Evolutionary conservation across 768 basidiomycete genomes (phyloP).

Genomic region (Auriscalpium orientale): DNA sequence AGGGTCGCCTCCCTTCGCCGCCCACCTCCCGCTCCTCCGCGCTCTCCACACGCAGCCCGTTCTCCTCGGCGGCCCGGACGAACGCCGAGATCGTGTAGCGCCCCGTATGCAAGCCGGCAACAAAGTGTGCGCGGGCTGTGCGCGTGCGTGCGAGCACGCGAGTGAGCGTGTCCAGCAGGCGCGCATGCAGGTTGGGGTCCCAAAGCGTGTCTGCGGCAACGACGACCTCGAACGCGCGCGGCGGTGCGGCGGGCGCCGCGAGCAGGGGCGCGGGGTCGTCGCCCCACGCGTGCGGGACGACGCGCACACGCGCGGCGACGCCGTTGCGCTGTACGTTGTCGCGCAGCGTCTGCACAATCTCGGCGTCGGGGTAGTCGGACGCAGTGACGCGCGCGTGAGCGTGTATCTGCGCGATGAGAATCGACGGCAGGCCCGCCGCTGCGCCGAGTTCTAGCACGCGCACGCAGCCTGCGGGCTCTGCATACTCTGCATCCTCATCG

Average conservation of each 20-base stretch:
- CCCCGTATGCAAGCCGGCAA: conserved; percentile 73
- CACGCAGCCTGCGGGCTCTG: conserved; percentile 1
- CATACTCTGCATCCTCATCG: background rate
- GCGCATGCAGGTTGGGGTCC: conserved; percentile 54
- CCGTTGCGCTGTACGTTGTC: conserved; percentile 49
- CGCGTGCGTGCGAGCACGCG: conserved; percentile 35
- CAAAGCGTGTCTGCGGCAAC: conserved; percentile 74
- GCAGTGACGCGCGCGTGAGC: conserved; percentile 35
- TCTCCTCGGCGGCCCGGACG: conserved; percentile 29
- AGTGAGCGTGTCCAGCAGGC: conserved; percentile 47
- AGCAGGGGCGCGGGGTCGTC: conserved; percentile 32
- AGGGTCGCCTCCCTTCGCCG: conserved; percentile 33
- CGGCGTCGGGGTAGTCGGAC: conserved; percentile 68
- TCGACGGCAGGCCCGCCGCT: conserved; percentile 66
- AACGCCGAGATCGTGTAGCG: conserved; percentile 64
- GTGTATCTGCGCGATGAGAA: conserved; percentile 49
- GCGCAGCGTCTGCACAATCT: conserved; percentile 48
- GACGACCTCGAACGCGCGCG: conserved; percentile 49
- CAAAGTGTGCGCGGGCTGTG: conserved; percentile 49
- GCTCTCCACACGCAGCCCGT: conserved; percentile 40
- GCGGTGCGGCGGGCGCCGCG: conserved; percentile 16
- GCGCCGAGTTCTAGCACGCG: conserved; percentile 68
- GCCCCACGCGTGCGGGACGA: conserved; percentile 61
- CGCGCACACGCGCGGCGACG: conserved; percentile 40
- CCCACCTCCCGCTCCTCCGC: conserved; percentile 41